A percentile compares a stretch with the other conserved stretches of the same genome.
Evolutionary conservation across 2,329 filamentous ascomycete genomes (phyloP).

Genomic region (Alternaria brassicicola): DNA sequence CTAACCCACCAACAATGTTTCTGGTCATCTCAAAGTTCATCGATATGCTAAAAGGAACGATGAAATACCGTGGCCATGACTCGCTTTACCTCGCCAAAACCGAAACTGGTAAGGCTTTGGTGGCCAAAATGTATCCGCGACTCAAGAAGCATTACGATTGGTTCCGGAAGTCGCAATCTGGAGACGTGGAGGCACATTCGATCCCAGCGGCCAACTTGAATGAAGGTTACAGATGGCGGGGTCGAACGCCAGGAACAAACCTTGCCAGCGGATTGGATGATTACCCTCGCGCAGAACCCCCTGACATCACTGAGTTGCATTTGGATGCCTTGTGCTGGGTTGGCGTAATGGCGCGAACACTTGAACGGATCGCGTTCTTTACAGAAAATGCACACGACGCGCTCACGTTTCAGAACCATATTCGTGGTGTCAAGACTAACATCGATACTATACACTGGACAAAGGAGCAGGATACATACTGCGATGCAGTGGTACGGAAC

Average conservation of each 20-base stretch:
- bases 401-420: conserved; percentile 69
- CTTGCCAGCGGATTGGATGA: conserved; percentile 92
- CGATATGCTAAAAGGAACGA: conserved; percentile 53
- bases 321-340: conserved; percentile 94
- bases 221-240: conserved; percentile 91
- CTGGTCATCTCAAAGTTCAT: conserved; percentile 82
- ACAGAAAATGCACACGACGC: conserved; percentile 76
- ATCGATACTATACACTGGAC: conserved; percentile 92
- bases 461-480: conserved; percentile 78
- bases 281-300: conserved; percentile 88
- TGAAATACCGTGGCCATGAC: conserved; percentile 61
- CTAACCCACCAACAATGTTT: conserved; percentile 93
- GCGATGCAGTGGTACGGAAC: conserved; percentile 87
- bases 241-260: conserved; percentile 79
- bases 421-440: conserved; percentile 78
- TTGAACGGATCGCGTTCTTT: conserved; percentile 75
- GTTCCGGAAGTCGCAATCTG: conserved; percentile 89
- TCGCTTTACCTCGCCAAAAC: conserved; percentile 63
- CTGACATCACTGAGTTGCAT: conserved; percentile 90
- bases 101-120: conserved; percentile 71
- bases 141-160: conserved; percentile 87
- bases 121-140: conserved; percentile 81
- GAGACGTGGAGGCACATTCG: conserved; percentile 60
- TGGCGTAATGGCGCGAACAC: conserved; percentile 84
- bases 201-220: conserved; percentile 53